Conservation (phyloP, 352 stramenopile species). For the Pythium aristosporum region DNA sequence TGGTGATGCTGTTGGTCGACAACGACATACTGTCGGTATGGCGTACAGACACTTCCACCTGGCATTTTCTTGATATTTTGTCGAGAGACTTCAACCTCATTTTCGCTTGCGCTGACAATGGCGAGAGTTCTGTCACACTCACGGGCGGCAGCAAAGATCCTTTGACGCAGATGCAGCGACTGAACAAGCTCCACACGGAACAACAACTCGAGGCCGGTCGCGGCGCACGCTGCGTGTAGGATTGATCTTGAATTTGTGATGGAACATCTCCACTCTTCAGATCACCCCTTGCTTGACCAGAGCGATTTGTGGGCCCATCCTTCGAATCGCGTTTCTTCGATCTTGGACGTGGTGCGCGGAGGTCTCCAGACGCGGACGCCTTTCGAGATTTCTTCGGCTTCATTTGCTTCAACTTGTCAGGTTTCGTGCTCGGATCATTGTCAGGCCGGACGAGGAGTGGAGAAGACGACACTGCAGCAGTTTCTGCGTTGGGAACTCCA, state of each 20-base stretch:
- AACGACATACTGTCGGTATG: conserved; percentile 59
- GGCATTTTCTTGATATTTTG: conserved; percentile 21
- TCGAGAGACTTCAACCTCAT: conserved; percentile 7
- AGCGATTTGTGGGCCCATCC: not conserved
- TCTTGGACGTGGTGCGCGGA: no score
- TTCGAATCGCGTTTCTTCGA: not conserved
- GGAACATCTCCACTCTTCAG: not conserved
- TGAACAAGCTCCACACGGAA: conserved; percentile 3
- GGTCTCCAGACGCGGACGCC: not conserved
- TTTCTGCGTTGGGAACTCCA: conserved; percentile 25
- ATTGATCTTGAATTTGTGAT: not conserved
- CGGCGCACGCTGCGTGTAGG: no score
- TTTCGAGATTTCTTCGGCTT: not conserved
- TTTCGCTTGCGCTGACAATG: conserved; percentile 2
- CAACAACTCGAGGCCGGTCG: not conserved
- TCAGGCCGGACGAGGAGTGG: conserved; percentile 35
- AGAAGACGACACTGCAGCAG: conserved; percentile 35
- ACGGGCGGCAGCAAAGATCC: conserved; percentile 6
- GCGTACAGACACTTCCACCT: conserved; percentile 39
- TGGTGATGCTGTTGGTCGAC: conserved; percentile 27
- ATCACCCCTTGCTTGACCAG: not conserved
- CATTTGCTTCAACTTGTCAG: conserved; percentile 7
- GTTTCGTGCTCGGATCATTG: not conserved
- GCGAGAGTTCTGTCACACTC: conserved; percentile 7
- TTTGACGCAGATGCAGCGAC: conserved; percentile 9